Evolutionary conservation across 345 rosid genomes (phyloP), one percentile per base, ranked within the genome.

Genomic region (Turritis glabra): DNA sequence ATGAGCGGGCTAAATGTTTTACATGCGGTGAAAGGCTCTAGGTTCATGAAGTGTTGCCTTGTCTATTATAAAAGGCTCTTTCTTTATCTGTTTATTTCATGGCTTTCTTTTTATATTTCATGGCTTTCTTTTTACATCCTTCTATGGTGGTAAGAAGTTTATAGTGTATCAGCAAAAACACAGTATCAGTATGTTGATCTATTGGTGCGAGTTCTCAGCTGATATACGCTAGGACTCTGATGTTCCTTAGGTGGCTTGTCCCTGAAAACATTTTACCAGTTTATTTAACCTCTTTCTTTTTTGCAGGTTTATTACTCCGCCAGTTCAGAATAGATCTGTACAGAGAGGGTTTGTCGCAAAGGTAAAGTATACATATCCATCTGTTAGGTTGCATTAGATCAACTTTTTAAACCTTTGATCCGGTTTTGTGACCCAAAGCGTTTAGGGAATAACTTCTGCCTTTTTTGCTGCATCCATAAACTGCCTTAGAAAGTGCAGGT

Each of bases 301-400:
- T 35, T 86, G 85, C 86, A 87, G 91, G 86, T 80, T 75, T 37
- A 83, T 84, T 41, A 75, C 77, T 50, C 77, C 77, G 26, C 73
- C 74, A 33, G 79, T 26, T 48, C 91, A 83, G 78, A 75, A 77
- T 27, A 64, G 71, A 46, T 55, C 15, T 63, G 66, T 52, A 55
- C 67, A 64, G 15, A 55, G 58, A 55, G 71, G 80, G 17, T 70
- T 77, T 71, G 41, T 76, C 25, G 70, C 80, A 8, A 89, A 93
- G 97, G 98, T 93, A 80, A 38, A 17, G 0, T 38, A 19, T 48
- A 62, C 43, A 53, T 52, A 52, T 43, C 57, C 14, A 44, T 62
- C 9, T 52, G 26, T 67, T 43, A 15, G 10, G 54, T 38, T 57
- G 19, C 50, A 23, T n/a, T 56, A 46, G 23, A 35, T 33, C 18